Percentiles rank a stretch among this genome's conserved stretches.
phyloP scores from a whole-genome alignment of 2,329 filamentous ascomycete genomes.

The Colletotrichum tanaceti region DNA sequence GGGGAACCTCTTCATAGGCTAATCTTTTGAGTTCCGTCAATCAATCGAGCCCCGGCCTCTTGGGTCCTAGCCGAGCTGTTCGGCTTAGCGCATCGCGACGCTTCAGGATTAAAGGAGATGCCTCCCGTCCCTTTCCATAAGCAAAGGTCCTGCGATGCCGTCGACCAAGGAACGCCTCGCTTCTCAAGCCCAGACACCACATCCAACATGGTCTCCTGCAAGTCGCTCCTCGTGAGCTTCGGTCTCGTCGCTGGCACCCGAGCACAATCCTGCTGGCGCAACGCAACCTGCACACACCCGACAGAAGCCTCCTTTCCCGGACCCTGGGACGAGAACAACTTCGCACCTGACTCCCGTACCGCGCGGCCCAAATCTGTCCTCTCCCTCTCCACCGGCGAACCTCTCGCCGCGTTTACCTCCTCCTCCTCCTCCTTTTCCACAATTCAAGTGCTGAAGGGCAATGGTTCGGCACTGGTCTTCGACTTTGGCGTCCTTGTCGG shows the following conservation, averaged over 20 bases:
- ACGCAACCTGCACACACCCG: slow-evolving; percentile 64
- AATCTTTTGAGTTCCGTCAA: slow-evolving; percentile 3
- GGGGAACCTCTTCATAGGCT: not conserved
- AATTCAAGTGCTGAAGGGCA: slow-evolving; percentile 47
- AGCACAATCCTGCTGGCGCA: slow-evolving; percentile 62
- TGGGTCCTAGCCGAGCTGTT: not conserved
- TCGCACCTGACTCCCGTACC: slow-evolving; percentile 63
- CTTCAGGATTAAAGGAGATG: not conserved
- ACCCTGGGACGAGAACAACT: slow-evolving; percentile 68
- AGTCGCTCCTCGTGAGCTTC: slow-evolving; percentile 45
- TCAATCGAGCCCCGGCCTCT: not conserved
- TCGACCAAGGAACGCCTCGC: not conserved
- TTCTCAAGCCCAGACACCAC: not conserved
- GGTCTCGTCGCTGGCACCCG: slow-evolving; percentile 4
- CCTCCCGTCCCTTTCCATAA: not conserved
- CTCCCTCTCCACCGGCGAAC: slow-evolving; percentile 48
- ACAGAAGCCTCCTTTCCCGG: slow-evolving; percentile 64
- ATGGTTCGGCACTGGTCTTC: slow-evolving; percentile 65
- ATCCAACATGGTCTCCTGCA: slow-evolving; percentile 10
- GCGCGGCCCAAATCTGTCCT: slow-evolving; percentile 60
- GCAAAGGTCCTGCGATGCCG: too few relatives aligned
- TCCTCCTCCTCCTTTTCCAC: slow-evolving; percentile 40
- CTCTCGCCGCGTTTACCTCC: slow-evolving; percentile 48
- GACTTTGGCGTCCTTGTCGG: slow-evolving; percentile 71
- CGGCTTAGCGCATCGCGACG: slow-evolving; percentile 22